These are phyloP conservation scores for Oryza australiensis DNA, from an alignment of 176 grass and related monocot species.

Conservation along the genomic window DNA sequence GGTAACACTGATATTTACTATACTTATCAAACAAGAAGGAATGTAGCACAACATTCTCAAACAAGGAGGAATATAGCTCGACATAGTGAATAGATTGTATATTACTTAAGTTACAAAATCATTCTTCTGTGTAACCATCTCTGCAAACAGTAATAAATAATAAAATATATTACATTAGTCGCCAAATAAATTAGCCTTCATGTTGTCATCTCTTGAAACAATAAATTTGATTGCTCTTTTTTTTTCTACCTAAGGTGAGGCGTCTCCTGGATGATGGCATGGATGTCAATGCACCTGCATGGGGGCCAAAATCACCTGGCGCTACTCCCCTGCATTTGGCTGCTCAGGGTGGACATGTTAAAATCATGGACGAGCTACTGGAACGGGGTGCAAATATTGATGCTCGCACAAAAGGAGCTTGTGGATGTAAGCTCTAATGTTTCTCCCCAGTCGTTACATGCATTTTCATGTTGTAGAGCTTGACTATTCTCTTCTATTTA, in stretches of 20 bases:
- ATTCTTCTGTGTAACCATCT: not conserved
- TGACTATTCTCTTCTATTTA: not conserved
- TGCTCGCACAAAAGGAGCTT: slow-evolving; percentile 91
- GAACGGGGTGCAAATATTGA: slow-evolving; percentile 96
- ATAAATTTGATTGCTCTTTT: not conserved
- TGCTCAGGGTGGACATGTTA: slow-evolving; percentile 91
- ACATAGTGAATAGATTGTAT: not conserved
- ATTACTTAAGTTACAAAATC: too few species aligned
- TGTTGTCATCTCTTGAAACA: not conserved
- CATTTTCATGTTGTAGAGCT: not conserved
- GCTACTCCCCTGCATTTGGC: slow-evolving; percentile 85
- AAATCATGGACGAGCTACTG: slow-evolving; percentile 88
- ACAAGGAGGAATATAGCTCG: not conserved
- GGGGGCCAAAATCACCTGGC: slow-evolving; percentile 82
- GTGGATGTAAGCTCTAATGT: slow-evolving; percentile 77
- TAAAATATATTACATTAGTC: not conserved
- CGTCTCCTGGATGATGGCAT: slow-evolving; percentile 74
- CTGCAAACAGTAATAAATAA: too few species aligned
- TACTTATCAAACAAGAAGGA: too few species aligned
- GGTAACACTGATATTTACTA: not conserved
- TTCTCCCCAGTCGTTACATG: not conserved
- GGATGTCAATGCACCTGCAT: slow-evolving; percentile 75
- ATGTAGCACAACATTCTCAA: too few species aligned
- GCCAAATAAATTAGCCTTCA: not conserved
- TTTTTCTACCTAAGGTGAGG: slow-evolving; percentile 60